These are phyloP conservation scores for Solanum ossicruentum DNA, from an alignment of 257 asterid species.

Conservation along the genomic window DNA sequence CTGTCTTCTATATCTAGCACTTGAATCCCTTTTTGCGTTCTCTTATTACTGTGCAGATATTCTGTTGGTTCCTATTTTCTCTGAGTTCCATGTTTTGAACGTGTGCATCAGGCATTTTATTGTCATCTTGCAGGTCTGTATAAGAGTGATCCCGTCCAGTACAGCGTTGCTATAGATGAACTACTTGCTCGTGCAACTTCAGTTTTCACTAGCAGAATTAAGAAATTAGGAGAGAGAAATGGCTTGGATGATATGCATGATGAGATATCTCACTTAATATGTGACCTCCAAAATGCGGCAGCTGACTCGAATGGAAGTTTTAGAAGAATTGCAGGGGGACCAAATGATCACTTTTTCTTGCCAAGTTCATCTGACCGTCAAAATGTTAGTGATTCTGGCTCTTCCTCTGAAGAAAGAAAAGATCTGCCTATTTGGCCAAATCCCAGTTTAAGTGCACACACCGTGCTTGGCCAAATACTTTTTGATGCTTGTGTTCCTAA, in stretches of 20 bases:
- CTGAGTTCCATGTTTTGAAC: neutral
- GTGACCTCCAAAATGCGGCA: constrained; percentile 93
- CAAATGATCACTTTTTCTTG: constrained; percentile 65
- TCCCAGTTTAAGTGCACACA: constrained; percentile 51
- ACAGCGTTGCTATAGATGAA: constrained; percentile 37
- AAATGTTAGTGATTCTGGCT: constrained; percentile 22
- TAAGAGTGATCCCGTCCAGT: constrained; percentile 34
- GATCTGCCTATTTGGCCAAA: constrained; percentile 28
- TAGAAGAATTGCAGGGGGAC: constrained; percentile 67
- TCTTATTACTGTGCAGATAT: neutral
- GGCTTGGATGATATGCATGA: constrained; percentile 36
- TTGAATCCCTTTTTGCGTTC: neutral
- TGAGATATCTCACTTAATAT: constrained; percentile 46
- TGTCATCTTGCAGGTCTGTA: constrained; percentile 32
- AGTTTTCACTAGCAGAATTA: constrained; percentile 42
- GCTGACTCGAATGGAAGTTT: constrained; percentile 72
- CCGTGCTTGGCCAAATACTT: constrained; percentile 71
- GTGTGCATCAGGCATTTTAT: neutral
- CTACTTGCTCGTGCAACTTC: constrained; percentile 55
- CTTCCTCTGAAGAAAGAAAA: constrained; percentile 37
- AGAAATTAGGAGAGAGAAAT: constrained; percentile 43
- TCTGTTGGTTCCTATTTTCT: neutral
- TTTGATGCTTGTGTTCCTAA: constrained; percentile 86
- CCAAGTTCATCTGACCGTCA: constrained; percentile 57
- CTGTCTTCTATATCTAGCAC: neutral